Evolutionary conservation across 2,329 filamentous ascomycete species (phyloP).

Genomic region (Amphichorda felina): DNA sequence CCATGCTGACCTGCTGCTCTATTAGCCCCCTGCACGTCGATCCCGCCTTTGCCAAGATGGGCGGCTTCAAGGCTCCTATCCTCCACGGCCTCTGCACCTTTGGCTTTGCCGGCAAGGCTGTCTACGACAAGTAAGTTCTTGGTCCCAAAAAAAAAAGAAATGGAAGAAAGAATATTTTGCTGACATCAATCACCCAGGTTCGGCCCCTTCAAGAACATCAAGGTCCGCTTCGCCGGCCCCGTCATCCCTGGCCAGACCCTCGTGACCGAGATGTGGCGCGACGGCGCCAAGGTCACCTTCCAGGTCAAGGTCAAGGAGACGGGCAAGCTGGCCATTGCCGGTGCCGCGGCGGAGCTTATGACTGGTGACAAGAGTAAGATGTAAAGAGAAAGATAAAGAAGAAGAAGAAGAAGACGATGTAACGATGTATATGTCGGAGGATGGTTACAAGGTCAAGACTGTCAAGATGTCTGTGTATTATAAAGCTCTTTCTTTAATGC

Average conservation of each 20-base stretch:
- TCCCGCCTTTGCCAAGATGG: slow-evolving; percentile 85
- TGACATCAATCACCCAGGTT: slow-evolving; percentile 26
- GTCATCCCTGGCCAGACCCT: slow-evolving; percentile 84
- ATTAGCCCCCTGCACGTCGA: slow-evolving; percentile 82
- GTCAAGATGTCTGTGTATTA: neutral
- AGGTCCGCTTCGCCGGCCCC: slow-evolving; percentile 80
- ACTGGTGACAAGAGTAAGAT: slow-evolving; percentile 15
- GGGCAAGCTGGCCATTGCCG: slow-evolving; percentile 75
- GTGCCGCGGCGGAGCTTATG: slow-evolving; percentile 66
- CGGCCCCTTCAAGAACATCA: slow-evolving; percentile 79
- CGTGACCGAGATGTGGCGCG: slow-evolving; percentile 90
- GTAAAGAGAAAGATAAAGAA: slow-evolving; percentile 7
- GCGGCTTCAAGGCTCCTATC: slow-evolving; percentile 89
- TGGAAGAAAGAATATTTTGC: no score
- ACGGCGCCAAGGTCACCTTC: slow-evolving; percentile 68
- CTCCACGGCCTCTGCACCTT: slow-evolving; percentile 96
- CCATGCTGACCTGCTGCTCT: neutral
- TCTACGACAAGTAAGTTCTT: slow-evolving; percentile 55
- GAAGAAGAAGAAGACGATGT: neutral
- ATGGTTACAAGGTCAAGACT: no score
- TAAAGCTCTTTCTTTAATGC: no score
- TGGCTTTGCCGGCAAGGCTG: slow-evolving; percentile 81
- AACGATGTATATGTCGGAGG: no score
- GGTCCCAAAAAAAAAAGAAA: no score
- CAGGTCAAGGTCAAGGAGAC: slow-evolving; percentile 87